These are phyloP conservation scores for Neurospora sp. DNA, from an alignment of 2,329 filamentous ascomycete genomes.

Conservation along the genomic window DNA sequence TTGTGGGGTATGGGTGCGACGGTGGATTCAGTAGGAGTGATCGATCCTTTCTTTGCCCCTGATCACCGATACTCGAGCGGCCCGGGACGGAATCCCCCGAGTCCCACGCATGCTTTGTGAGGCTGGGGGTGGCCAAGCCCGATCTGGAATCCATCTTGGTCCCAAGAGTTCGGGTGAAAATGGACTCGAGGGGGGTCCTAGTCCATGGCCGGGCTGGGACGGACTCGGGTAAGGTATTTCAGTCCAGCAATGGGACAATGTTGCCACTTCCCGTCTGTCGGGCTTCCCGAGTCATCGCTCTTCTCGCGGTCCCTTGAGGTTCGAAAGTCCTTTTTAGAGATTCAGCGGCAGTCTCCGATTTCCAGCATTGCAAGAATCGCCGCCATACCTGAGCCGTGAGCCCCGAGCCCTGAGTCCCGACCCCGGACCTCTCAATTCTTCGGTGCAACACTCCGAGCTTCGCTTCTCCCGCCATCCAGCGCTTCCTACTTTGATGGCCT, in stretches of 20 bases:
- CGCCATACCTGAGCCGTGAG: too few relatives aligned
- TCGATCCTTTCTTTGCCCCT: not conserved
- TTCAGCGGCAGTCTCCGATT: not conserved
- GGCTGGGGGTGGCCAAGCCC: not conserved
- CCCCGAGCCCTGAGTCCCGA: too few relatives aligned
- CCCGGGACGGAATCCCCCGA: not conserved
- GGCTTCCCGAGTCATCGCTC: not conserved
- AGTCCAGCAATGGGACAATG: too few relatives aligned
- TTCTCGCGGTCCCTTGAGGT: not conserved
- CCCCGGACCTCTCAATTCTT: too few relatives aligned
- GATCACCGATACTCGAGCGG: not conserved
- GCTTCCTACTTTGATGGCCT: not conserved
- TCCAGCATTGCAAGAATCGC: not conserved
- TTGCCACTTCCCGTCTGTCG: too few relatives aligned
- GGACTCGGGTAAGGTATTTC: too few relatives aligned
- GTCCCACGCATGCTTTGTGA: too few relatives aligned
- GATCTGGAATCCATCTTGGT: not conserved
- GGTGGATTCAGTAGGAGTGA: not conserved
- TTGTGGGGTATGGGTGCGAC: not conserved
- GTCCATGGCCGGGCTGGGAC: not conserved
- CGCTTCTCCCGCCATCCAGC: too few relatives aligned
- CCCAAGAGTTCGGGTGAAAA: not conserved
- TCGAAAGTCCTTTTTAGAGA: not conserved
- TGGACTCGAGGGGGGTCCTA: not conserved
- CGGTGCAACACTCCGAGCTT: too few relatives aligned